phyloP scores from a whole-genome alignment of 2,329 filamentous ascomycete species.

The Colletotrichum sp. region DNA sequence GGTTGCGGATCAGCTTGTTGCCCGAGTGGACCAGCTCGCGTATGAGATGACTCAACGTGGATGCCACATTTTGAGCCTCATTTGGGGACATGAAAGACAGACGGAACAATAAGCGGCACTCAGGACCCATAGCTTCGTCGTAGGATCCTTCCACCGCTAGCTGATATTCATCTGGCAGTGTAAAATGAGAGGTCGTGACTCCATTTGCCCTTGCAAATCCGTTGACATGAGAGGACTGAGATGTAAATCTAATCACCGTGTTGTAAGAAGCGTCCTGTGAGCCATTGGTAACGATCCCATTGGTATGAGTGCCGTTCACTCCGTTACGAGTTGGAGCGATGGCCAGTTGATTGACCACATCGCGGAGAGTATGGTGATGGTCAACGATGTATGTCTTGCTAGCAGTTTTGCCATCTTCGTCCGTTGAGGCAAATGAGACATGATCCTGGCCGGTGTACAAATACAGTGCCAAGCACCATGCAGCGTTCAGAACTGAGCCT shows the following conservation, averaged over 20 bases:
- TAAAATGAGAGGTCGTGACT: background rate
- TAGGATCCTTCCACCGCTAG: background rate
- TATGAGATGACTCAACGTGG: background rate
- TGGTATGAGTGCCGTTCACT: background rate
- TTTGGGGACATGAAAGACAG: background rate
- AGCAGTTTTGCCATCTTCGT: background rate
- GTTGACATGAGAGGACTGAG: background rate
- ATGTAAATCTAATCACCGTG: background rate
- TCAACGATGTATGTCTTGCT: background rate
- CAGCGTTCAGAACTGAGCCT: background rate
- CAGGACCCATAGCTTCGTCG: background rate
- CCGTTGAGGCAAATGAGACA: background rate
- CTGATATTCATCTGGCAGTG: background rate
- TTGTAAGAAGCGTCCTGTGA: background rate
- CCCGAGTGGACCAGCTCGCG: background rate
- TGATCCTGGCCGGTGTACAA: background rate
- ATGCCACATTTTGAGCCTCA: background rate
- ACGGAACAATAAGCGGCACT: background rate
- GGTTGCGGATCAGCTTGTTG: background rate
- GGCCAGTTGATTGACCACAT: background rate
- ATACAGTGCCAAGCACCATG: background rate
- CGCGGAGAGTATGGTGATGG: background rate
- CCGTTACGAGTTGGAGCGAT: background rate
- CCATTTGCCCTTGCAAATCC: background rate
- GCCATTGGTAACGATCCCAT: background rate